Base-by-base conservation (phyloP, 805 yeast genomes). In the Wickerhamomyces alni region DNA sequence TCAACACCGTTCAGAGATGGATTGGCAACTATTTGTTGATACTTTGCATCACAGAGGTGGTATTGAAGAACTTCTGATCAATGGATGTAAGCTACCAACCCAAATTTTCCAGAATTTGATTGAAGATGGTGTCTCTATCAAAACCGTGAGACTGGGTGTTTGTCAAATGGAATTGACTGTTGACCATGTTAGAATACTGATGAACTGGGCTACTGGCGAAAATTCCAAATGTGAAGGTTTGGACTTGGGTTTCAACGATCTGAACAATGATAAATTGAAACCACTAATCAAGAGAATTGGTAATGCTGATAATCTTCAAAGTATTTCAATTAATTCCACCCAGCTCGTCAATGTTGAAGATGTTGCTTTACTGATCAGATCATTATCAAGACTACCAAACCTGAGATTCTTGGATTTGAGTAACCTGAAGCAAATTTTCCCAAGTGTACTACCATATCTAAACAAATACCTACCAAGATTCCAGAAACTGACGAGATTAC, bases 221-320 rank as follows among this genome's bases (percentile, higher is more conserved):
- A 59, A 60, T 58, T 52, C 63, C 50, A 58, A 51, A 17, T 69
- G 75, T 18, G 62, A 75, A 46, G 96, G 96, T 4, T 59, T 89
- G 6, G 96, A 88, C 65, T 52, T 89, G 17, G 94, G 95, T 3
- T 89, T 82, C 54, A 89, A 89, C 56, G 89, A 86, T 55, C 61
- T 83, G 28, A 52, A 56, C 15, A 48, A 57, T 58, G 40, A 55
- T 56, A 43, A 60, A 52, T 34, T 54, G 31, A 51, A 50, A 21
- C 55, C 57, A 15, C 36, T 55, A 35, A 51, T 51, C 18, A 55
- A 51, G 37, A 50, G 41, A 26, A 38, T 48, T 1, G 34, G 38
- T 17, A 39, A 30, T 30, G 46, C 50, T 8, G 13, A 42, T 3
- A 40, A 63, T 16, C 50, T 76, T 43, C 54, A 63, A 37, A 73